Evolutionary conservation across 73 alveolate species (phyloP).

Genomic region (Durusdinium trenchii): DNA sequence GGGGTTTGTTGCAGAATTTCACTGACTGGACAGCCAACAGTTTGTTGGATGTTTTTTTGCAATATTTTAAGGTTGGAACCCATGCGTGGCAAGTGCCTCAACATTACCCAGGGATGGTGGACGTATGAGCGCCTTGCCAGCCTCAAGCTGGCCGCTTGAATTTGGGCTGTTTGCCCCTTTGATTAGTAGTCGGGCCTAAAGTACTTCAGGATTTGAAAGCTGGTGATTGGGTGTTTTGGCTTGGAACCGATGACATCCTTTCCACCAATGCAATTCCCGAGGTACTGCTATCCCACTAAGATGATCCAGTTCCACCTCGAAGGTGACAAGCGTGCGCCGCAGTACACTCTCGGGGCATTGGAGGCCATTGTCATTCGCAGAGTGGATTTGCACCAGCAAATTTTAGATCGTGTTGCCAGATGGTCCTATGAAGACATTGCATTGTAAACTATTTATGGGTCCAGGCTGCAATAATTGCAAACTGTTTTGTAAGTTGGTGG

Average conservation of each 20-base stretch:
- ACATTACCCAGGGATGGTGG: constrained; percentile 94
- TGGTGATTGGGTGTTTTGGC: neutral
- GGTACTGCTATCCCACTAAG: constrained; percentile 78
- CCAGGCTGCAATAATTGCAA: too few species aligned
- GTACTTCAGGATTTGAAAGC: neutral
- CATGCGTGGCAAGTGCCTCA: constrained; percentile 54
- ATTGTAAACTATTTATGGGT: too few species aligned
- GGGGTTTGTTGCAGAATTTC: too few species aligned
- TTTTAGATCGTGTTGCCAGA: too few species aligned
- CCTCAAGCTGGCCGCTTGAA: neutral
- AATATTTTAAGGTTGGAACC: constrained; percentile 84
- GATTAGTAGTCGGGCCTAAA: neutral
- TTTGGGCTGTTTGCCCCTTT: neutral
- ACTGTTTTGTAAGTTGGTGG: too few species aligned
- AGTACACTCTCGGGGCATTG: constrained; percentile 81
- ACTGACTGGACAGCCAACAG: too few species aligned
- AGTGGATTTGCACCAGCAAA: too few species aligned
- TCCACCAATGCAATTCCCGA: neutral
- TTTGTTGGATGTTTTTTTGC: too few species aligned
- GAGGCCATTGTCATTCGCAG: constrained; percentile 58
- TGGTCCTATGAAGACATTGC: too few species aligned
- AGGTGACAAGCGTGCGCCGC: constrained; percentile 69
- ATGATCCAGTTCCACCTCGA: constrained; percentile 87
- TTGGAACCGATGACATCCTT: neutral
- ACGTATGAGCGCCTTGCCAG: constrained; percentile 38